Evolutionary conservation across 352 stramenopile species (phyloP).

Genomic region (Thalassiosira delicatula): DNA sequence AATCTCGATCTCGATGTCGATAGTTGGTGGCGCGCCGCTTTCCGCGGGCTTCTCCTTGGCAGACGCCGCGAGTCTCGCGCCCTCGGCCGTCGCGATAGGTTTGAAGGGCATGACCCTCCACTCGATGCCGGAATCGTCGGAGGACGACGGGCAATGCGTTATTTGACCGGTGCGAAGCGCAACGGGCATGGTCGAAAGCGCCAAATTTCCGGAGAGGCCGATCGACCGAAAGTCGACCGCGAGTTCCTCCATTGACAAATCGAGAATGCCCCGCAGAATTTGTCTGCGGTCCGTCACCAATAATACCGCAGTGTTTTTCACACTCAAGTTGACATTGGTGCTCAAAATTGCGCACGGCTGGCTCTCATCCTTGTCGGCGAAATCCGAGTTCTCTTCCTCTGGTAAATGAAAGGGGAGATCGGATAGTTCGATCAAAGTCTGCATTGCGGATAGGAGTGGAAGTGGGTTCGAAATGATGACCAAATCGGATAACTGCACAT

Average conservation of each 20-base stretch:
- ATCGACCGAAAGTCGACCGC: constrained; percentile 13
- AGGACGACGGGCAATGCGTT: neutral
- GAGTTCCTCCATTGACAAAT: constrained; percentile 27
- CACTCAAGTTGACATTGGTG: constrained; percentile 31
- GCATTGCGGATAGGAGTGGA: constrained; percentile 46
- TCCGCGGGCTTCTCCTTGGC: too few species aligned
- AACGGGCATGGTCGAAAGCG: constrained; percentile 20
- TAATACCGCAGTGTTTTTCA: constrained; percentile 36
- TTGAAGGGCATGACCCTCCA: constrained; percentile 51
- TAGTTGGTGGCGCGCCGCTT: neutral
- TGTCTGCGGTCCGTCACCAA: constrained; percentile 43
- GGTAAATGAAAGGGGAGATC: constrained; percentile 30
- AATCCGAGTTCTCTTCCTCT: constrained; percentile 1
- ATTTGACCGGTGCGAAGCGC: constrained; percentile 34
- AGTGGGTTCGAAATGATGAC: constrained; percentile 56
- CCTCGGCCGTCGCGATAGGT: constrained; percentile 31
- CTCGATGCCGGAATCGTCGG: constrained; percentile 24
- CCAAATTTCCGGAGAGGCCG: constrained; percentile 18
- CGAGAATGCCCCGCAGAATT: constrained; percentile 35
- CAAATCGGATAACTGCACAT: constrained; percentile 30
- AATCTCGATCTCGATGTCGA: constrained; percentile 24
- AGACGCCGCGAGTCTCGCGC: too few species aligned
- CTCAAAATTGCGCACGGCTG: too few species aligned
- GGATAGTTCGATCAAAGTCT: constrained; percentile 25
- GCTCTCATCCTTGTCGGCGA: too few species aligned